These are phyloP conservation scores for Aspergillus thermomutatus DNA, from an alignment of 2,329 filamentous ascomycete species.

Conservation along the genomic window DNA sequence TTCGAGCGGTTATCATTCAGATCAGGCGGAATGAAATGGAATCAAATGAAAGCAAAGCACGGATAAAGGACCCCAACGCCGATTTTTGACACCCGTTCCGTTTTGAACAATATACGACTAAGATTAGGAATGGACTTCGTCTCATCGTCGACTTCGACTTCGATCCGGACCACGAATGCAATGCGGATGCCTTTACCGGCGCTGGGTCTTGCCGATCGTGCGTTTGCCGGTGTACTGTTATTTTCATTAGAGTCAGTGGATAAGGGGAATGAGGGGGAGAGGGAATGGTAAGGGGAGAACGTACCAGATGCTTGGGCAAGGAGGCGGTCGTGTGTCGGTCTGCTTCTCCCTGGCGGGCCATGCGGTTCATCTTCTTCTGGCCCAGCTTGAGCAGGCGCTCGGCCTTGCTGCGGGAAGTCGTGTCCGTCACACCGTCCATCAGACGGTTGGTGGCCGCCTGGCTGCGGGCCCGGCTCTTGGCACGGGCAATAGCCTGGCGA, in stretches of 20 bases:
- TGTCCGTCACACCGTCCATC: constrained; percentile 60
- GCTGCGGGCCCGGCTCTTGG: constrained; percentile 66
- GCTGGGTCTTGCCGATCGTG: constrained; percentile 78
- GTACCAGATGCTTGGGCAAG: constrained; percentile 85
- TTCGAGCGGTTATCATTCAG: not conserved
- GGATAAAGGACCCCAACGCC: constrained; percentile 21
- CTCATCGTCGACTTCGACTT: constrained; percentile 21
- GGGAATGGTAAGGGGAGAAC: constrained; percentile 34
- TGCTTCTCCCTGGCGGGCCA: constrained; percentile 94
- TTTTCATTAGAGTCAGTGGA: constrained; percentile 27
- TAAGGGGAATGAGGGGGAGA: not conserved
- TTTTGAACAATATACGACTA: constrained; percentile 22
- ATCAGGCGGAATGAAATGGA: not conserved
- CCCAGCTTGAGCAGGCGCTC: constrained; percentile 82
- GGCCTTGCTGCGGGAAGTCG: constrained; percentile 67
- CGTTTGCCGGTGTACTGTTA: constrained; percentile 80
- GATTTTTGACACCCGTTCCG: constrained; percentile 27
- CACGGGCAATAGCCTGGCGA: constrained; percentile 56
- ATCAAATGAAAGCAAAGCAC: not conserved
- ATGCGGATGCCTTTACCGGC: constrained; percentile 31
- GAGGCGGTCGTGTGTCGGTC: constrained; percentile 83
- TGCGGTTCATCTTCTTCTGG: constrained; percentile 98
- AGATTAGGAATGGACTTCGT: constrained; percentile 30
- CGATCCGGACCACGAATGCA: constrained; percentile 2
- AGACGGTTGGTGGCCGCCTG: constrained; percentile 49